Evolutionary conservation across 2,329 filamentous ascomycete genomes (phyloP), one percentile per base, ranked within the genome.

Genomic region (Metarhizium guizhouense): DNA sequence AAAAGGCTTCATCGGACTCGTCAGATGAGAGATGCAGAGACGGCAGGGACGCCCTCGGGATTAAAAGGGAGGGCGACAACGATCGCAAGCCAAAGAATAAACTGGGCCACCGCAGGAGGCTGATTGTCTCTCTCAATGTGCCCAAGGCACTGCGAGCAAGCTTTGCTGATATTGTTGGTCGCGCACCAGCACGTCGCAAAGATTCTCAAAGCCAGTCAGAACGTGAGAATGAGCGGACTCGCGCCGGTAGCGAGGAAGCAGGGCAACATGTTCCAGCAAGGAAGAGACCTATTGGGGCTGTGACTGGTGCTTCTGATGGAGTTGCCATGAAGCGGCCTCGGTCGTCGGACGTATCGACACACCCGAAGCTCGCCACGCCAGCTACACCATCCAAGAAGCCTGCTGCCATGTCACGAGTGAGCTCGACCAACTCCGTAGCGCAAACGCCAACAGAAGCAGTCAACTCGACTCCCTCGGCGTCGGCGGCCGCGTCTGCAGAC

Each of bases 351-450:
- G 62, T 71, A 30, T 62, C 67, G 34, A 65, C 64, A 43, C 63
- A 67, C 5, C 60, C 66, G 29, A 67, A 70, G 51, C 61, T 71
- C 14, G 62, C 70, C 14, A 65, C 69, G 1, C 78, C 78, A 0
- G 75, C 76, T 2, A 83, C 80, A 0, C 80, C 80, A 0, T 74
- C 78, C 10, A 82, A 76, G 59, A 80, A 74, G 55, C 70, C 75
- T 14, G 70, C 73, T 2, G 66, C 77, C 55, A 82, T 82, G 78
- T 78, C 75, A 5, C 76, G 79, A 4, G 78, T 76, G 38, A 72
- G 77, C 52, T 82, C 80, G 1, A 79, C 68, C 64, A 79, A 77
- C 62, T 82, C 79, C 0, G 70, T 77, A 57, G 74, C 72, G 7
- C 71, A 76, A 47, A 82, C 80, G 0, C 79, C 80, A 0, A 76